These are phyloP conservation scores for Yamadazyma diospyri DNA, from an alignment of 1,139 yeast genomes.

Conservation along the genomic window DNA sequence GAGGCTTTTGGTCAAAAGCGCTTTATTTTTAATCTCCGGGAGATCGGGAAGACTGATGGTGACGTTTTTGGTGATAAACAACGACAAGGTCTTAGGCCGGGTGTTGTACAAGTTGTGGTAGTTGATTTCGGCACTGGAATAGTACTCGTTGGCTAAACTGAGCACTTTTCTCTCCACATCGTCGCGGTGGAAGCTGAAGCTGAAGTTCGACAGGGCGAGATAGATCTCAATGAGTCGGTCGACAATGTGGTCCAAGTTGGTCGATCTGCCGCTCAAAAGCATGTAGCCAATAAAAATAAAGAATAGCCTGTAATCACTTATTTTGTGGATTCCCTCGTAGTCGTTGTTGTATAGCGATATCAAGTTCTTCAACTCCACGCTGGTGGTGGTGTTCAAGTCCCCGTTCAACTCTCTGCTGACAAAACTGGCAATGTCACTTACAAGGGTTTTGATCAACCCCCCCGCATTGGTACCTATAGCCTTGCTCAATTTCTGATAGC, in stretches of 20 bases:
- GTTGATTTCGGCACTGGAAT: slow-evolving; percentile 20
- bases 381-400: slow-evolving; percentile 18
- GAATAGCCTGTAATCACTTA: slow-evolving; percentile 27
- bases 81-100: slow-evolving; percentile 18
- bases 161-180: slow-evolving; percentile 10
- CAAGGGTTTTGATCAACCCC: slow-evolving; percentile 32
- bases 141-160: slow-evolving; percentile 21
- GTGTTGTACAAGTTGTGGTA: slow-evolving; percentile 19
- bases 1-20: slow-evolving; percentile 33
- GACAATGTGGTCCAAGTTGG: slow-evolving; percentile 24
- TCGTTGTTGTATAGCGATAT: slow-evolving; percentile 15
- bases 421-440: slow-evolving; percentile 36
- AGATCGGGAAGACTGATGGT: slow-evolving; percentile 33
- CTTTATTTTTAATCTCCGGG: slow-evolving; percentile 31
- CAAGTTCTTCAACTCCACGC: slow-evolving; percentile 24
- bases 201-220: slow-evolving; percentile 16
- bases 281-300: slow-evolving; percentile 37
- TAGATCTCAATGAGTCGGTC: slow-evolving; percentile 33
- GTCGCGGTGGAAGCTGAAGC: slow-evolving; percentile 8
- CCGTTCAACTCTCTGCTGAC: slow-evolving; percentile 27
- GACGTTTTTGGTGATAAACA: slow-evolving; percentile 23
- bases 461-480: slow-evolving; percentile 33
- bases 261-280: slow-evolving; percentile 19
- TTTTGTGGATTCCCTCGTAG: slow-evolving; percentile 15
- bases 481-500: slow-evolving; percentile 33